Conservation (phyloP, 257 asterid genomes). For the Nicotiana knightiana region DNA sequence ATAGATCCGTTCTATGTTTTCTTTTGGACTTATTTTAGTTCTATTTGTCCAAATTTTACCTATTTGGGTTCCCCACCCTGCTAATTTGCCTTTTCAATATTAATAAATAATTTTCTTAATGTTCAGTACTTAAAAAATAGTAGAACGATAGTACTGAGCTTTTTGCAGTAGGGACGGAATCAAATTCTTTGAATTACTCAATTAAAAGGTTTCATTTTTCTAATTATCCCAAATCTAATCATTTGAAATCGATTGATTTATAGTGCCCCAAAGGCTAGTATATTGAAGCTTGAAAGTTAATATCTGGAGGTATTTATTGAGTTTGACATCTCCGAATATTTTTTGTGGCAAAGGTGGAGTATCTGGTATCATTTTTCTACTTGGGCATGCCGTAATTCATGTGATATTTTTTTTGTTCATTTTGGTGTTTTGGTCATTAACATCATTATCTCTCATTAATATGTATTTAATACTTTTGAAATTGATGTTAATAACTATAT, state of each 20-base stretch:
- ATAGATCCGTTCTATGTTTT: too few relatives aligned
- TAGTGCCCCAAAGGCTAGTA: not conserved
- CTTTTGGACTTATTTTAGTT: too few relatives aligned
- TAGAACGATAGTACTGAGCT: not conserved
- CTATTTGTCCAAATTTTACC: too few relatives aligned
- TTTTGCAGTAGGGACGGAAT: not conserved
- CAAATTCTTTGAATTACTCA: not conserved
- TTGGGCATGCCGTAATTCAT: not conserved
- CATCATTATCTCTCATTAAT: too few relatives aligned
- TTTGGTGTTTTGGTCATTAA: not conserved
- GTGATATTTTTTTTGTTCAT: not conserved
- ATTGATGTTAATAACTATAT: too few relatives aligned
- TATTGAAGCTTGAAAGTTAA: not conserved
- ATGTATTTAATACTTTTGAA: too few relatives aligned
- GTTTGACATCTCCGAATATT: too few relatives aligned
- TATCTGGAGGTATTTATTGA: not conserved
- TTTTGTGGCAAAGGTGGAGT: too few relatives aligned
- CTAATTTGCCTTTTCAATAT: not conserved
- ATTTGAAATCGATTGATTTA: not conserved
- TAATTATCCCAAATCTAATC: not conserved
- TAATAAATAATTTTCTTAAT: not conserved
- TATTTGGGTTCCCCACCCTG: too few relatives aligned
- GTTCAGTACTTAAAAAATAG: not conserved
- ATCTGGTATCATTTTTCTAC: too few relatives aligned
- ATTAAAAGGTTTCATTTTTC: not conserved